Base-by-base conservation (phyloP, 1,139 yeast species). In the Debaryomycetaceae sp. region DNA sequence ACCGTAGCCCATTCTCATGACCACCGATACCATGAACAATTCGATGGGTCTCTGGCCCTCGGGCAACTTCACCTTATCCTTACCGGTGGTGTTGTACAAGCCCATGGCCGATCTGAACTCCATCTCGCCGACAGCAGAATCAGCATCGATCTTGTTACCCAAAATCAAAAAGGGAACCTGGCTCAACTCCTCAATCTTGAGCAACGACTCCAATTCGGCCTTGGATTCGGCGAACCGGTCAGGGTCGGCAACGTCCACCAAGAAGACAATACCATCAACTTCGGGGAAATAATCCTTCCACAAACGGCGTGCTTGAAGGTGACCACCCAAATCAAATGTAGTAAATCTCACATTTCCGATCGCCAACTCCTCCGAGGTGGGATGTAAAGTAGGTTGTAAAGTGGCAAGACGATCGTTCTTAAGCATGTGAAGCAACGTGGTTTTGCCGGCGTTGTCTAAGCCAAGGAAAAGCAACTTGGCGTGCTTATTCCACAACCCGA, bases 241-340 rank as follows among this genome's bases (percentile, higher is more conserved):
- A 29, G 94, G 81, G 56, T 91, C 98, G 38, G 97, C 97, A 35
- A 96, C 94, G 57, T 91, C 99, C 25, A 91, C 97, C 41, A 93
- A 72, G 62, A 85, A 93, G 18, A 91, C 97, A 48, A 91, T 91
- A 33, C 97, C 98, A 59, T 88, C 84, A 35, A 91, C 98, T 63
- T 91, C 98, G 34, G 98, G 99, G 80, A 93, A 91, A 61, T 91
- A 91, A 59, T 91, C 97, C 59, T 88, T 89, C 99, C 99, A 91
- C 55, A 91, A 78, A 65, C 98, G 86, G 68, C 99, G 89, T 29
- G 98, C 98, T 65, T 89, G 96, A 58, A 77, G 82, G 69, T 91
- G 98, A 26, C 99, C 99, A 60, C 99, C 99, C 51, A 91, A 74
- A 61, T 91, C 99, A 50, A 91, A 91, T 25, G 98, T 93, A 39